phyloP scores from a whole-genome alignment of 331 rosid genomes.

The Ulmus americana region DNA sequence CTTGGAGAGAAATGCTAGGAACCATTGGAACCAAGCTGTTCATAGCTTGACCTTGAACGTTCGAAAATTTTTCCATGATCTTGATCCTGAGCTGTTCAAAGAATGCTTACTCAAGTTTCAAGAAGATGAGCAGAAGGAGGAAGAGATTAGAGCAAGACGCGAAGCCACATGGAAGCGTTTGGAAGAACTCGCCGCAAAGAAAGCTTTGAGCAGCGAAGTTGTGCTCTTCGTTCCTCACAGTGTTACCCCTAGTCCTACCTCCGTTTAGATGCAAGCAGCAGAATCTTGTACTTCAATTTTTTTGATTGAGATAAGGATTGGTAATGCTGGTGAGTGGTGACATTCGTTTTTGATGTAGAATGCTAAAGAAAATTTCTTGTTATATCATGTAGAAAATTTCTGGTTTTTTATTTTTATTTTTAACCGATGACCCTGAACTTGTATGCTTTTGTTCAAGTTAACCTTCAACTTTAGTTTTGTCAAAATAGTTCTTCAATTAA shows the following conservation, averaged over 20 bases:
- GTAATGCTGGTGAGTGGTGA: background rate
- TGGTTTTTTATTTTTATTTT: background rate
- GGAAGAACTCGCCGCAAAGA: conserved; percentile 55
- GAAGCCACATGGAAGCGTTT: conserved; percentile 55
- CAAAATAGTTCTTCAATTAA: too few species aligned
- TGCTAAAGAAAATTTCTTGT: conserved; percentile 1
- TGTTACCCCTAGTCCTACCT: conserved; percentile 28
- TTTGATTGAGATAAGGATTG: conserved; percentile 5
- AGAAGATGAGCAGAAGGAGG: conserved; percentile 52
- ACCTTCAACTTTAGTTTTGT: too few species aligned
- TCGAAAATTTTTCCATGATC: conserved; percentile 57
- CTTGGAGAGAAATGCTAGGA: conserved; percentile 50
- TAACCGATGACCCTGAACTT: too few species aligned
- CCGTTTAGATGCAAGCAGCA: conserved; percentile 11
- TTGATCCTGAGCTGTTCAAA: conserved; percentile 49
- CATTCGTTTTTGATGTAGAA: conserved; percentile 4
- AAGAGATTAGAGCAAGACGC: conserved; percentile 41
- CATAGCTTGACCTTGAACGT: conserved; percentile 71
- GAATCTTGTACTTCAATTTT: conserved; percentile 5
- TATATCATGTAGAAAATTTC: conserved; percentile 1
- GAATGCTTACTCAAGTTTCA: conserved; percentile 49
- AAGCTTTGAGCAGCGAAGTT: conserved; percentile 45
- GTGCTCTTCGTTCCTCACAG: conserved; percentile 31
- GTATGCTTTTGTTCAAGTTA: too few species aligned
- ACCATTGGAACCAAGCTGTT: conserved; percentile 79